Conservation (phyloP, 345 rosid genomes). For the Acer yangbiense region DNA sequence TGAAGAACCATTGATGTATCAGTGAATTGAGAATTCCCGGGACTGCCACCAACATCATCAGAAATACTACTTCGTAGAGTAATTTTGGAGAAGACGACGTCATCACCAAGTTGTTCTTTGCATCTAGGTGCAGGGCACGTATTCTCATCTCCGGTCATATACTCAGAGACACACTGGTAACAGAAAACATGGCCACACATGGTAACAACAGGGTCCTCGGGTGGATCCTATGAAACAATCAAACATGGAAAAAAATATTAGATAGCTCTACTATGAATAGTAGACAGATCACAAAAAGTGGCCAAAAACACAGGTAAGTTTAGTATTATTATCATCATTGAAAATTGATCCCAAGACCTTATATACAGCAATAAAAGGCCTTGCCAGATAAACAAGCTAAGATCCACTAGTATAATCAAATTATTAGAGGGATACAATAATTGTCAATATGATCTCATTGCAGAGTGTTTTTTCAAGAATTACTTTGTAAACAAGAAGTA, state of each 20-base stretch:
- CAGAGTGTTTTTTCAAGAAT: neutral
- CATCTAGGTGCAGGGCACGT: slow-evolving; percentile 71
- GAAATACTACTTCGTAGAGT: slow-evolving; percentile 58
- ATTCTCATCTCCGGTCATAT: slow-evolving; percentile 79
- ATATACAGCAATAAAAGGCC: neutral
- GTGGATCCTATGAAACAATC: slow-evolving; percentile 76
- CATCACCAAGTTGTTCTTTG: slow-evolving; percentile 69
- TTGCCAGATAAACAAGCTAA: neutral
- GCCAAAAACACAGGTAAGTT: neutral
- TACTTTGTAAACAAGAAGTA: neutral
- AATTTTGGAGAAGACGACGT: slow-evolving; percentile 75
- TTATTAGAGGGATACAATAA: neutral
- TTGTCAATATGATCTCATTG: neutral
- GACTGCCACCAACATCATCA: slow-evolving; percentile 43
- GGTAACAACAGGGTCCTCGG: slow-evolving; percentile 86
- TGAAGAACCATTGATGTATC: slow-evolving; percentile 48
- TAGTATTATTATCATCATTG: neutral
- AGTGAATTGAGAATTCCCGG: slow-evolving; percentile 35
- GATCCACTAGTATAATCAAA: neutral
- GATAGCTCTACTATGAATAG: neutral
- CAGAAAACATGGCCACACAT: slow-evolving; percentile 92
- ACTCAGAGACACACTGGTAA: slow-evolving; percentile 81
- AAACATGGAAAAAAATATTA: slow-evolving; percentile 17
- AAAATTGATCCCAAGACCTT: neutral
- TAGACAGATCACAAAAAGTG: neutral